Evolutionary conservation across 179 eudicot species (phyloP).

Genomic region (Spinacia oleracea): DNA sequence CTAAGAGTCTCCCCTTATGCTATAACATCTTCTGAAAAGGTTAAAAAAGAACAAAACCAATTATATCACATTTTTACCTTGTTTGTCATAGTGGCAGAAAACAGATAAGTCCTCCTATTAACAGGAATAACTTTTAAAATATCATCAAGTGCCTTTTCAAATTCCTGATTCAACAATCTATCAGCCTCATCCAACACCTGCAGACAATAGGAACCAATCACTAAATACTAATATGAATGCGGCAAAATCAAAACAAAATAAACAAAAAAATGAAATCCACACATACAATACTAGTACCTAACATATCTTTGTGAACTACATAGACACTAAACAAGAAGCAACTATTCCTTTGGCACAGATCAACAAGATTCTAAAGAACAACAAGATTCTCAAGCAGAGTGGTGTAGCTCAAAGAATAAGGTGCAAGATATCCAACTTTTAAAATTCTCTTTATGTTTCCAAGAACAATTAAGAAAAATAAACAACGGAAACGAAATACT

Average conservation of each 20-base stretch:
- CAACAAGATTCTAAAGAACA: not conserved
- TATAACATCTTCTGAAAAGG: too few species aligned
- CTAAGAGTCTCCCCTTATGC: too few species aligned
- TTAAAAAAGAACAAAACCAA: not conserved
- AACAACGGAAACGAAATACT: not conserved
- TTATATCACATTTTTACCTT: slow-evolving; percentile 47
- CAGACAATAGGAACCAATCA: slow-evolving; percentile 4
- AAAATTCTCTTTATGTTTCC: not conserved
- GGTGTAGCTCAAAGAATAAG: not conserved
- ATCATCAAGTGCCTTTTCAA: slow-evolving; percentile 78
- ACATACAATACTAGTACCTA: not conserved
- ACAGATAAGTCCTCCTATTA: slow-evolving; percentile 71
- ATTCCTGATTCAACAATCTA: slow-evolving; percentile 81
- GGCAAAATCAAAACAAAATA: not conserved
- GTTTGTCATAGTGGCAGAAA: slow-evolving; percentile 95
- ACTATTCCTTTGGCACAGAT: not conserved
- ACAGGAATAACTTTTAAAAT: slow-evolving; percentile 73
- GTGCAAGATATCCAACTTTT: not conserved
- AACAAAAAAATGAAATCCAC: not conserved
- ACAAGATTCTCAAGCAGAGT: not conserved
- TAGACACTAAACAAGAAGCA: not conserved
- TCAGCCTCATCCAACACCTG: slow-evolving; percentile 98
- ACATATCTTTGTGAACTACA: not conserved
- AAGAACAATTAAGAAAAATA: not conserved
- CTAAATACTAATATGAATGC: not conserved